Base-by-base conservation (phyloP, 208 protist species). In the Kentomonas sorsogonicus region DNA sequence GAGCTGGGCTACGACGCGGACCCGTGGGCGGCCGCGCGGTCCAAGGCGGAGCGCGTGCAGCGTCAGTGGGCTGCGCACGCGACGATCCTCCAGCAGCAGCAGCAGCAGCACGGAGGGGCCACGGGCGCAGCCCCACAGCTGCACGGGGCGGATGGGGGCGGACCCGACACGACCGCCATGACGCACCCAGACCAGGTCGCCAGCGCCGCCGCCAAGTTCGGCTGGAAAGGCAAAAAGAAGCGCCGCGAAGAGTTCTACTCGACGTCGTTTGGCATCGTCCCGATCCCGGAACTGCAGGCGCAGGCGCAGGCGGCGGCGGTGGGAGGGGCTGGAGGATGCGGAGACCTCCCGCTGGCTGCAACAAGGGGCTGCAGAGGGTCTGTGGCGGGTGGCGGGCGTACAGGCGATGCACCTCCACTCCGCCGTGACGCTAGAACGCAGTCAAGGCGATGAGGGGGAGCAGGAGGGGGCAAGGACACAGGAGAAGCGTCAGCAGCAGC, bases 1-100 rank as follows among this genome's bases (percentile, higher is more conserved):
- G 84, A 95, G 46, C 73, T 95, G 20, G 88, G 88, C 54, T 89
- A 86, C 63, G 80, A 95, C 55, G 74, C 51, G 4, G 72, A 84
- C 27, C 51, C 43, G 20, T 79, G 66, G 72, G 69, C 54, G 10
- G 64, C 78, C n/a, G 18, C 83, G 41, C 50, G 72, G 22, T 52
- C 74, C 26, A 83, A 78, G 30, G 50, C 70, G 9, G 69, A 75
- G 54, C 62, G 62, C 2, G 55, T 65, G 61, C 69, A 69, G 41
- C 18, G 22, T 16, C 44, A 13, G 7, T 31, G 47, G n/a, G n/a
- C n/a, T n/a, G n/a, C n/a, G n/a, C 33, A 38, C 33, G 33, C 5
- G 23, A 9, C 23, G 27, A 9, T 33, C 23, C 46, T 33, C 9
- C 22, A 53, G 23, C 20, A 53, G 46, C 6, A 9, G 20, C 23